Evolutionary conservation across 441 rosid species (phyloP).

Genomic region (Croton setiger): DNA sequence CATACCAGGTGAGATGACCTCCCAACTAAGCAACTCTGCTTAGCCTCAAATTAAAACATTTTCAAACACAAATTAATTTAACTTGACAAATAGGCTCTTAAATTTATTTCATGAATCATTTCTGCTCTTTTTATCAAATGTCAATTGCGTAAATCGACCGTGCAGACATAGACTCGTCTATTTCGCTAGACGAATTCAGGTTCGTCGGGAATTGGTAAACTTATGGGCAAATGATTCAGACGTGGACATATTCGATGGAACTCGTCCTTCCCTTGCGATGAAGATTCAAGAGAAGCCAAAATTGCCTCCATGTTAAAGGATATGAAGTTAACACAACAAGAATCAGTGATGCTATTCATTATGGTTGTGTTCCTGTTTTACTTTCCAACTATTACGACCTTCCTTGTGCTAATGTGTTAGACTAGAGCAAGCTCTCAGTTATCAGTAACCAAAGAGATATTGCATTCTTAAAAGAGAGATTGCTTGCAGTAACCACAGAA

Average conservation of each 20-base stretch:
- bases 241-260: constrained; percentile 28
- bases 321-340: constrained; percentile 47
- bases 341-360: constrained; percentile 40
- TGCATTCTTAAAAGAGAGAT: constrained; percentile 21
- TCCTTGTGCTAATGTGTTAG: constrained; percentile 38
- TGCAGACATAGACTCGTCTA: constrained; percentile 40
- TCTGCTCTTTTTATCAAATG: too few relatives aligned
- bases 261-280: constrained; percentile 31
- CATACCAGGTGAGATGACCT: constrained; percentile 32
- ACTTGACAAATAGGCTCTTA: too few relatives aligned
- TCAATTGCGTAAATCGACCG: not conserved
- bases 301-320: constrained; percentile 45
- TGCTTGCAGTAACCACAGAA: constrained; percentile 26
- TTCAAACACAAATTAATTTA: too few relatives aligned
- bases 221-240: constrained; percentile 33
- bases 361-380: constrained; percentile 43
- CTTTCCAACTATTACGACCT: constrained; percentile 43
- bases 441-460: constrained; percentile 31
- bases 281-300: constrained; percentile 42
- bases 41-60: too few relatives aligned
- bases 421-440: constrained; percentile 44
- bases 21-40: not conserved
- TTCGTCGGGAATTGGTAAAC: constrained; percentile 31
- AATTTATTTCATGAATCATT: too few relatives aligned
- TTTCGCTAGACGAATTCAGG: constrained; percentile 36